phyloP scores from a whole-genome alignment of 2,329 filamentous ascomycete genomes.

The Alternaria triticina region DNA sequence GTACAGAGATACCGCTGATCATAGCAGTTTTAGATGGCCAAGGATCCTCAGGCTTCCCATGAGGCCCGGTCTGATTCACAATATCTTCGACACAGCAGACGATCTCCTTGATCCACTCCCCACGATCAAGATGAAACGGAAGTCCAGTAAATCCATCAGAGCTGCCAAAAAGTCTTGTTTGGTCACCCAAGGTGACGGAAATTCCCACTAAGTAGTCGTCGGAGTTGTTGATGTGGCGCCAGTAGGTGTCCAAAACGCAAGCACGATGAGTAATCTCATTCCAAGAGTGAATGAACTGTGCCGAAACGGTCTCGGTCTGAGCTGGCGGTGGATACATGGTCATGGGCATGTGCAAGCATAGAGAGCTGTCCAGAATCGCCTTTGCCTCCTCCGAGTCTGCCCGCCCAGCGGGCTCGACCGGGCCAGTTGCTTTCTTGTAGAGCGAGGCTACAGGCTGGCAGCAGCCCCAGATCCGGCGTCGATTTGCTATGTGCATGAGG shows the following conservation, averaged over 20 bases:
- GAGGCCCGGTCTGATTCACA: background rate
- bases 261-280: slow-evolving; percentile 7
- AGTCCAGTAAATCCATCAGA: background rate
- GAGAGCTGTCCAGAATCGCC: slow-evolving; percentile 5
- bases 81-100: background rate
- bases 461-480: slow-evolving; percentile 38
- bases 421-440: background rate
- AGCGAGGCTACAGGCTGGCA: slow-evolving; percentile 9
- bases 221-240: background rate
- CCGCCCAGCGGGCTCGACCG: background rate
- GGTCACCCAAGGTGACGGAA: slow-evolving; percentile 10
- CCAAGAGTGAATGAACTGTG: slow-evolving; percentile 21
- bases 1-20: slow-evolving; percentile 1
- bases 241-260: slow-evolving; percentile 24
- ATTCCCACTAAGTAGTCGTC: slow-evolving; percentile 14
- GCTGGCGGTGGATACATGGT: slow-evolving; percentile 13
- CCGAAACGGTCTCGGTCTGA: background rate
- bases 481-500: slow-evolving; percentile 41
- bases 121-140: slow-evolving; percentile 6
- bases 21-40: background rate
- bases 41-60: background rate
- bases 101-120: slow-evolving; percentile 19
- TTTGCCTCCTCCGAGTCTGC: slow-evolving; percentile 7
- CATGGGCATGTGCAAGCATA: slow-evolving; percentile 9
- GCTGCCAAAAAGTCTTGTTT: slow-evolving; percentile 16